Conservation (phyloP, 2,329 filamentous ascomycete species). For the Colletotrichum paranaense region DNA sequence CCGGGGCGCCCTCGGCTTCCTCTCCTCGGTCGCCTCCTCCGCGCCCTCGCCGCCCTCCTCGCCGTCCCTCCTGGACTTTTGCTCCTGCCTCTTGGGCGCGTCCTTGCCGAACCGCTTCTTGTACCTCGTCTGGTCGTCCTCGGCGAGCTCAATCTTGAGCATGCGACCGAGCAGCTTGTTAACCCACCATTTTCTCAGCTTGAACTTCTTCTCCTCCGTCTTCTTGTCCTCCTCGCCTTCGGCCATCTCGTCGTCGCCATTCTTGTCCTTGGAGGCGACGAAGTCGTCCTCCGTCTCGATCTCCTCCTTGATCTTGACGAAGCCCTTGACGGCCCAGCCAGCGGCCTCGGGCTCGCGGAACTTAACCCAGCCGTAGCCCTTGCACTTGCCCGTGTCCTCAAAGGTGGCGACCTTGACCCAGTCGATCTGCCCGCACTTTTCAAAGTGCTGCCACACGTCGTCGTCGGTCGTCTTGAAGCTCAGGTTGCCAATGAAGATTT, state of each 20-base stretch:
- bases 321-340: constrained; percentile 79
- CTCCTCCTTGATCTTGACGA: constrained; percentile 76
- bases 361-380: constrained; percentile 95
- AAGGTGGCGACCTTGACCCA: constrained; percentile 94
- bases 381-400: constrained; percentile 97
- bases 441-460: constrained; percentile 82
- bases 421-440: constrained; percentile 83
- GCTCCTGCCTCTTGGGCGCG: constrained; percentile 54
- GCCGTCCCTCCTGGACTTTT: constrained; percentile 24
- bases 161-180: constrained; percentile 84
- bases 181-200: constrained; percentile 82
- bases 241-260: constrained; percentile 47
- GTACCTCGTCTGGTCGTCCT: constrained; percentile 89
- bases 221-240: constrained; percentile 51
- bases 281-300: constrained; percentile 73
- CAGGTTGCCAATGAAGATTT: constrained; percentile 93
- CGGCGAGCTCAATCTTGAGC: constrained; percentile 91
- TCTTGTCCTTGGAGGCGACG: constrained; percentile 59
- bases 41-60: constrained; percentile 38
- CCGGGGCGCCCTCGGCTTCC: constrained; percentile 33
- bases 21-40: constrained; percentile 33
- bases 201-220: constrained; percentile 59
- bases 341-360: constrained; percentile 85
- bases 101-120: constrained; percentile 93
- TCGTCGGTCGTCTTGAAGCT: constrained; percentile 86